phyloP scores from a whole-genome alignment of 2,329 filamentous ascomycete species.

The Ceratocystis eucalypticola region DNA sequence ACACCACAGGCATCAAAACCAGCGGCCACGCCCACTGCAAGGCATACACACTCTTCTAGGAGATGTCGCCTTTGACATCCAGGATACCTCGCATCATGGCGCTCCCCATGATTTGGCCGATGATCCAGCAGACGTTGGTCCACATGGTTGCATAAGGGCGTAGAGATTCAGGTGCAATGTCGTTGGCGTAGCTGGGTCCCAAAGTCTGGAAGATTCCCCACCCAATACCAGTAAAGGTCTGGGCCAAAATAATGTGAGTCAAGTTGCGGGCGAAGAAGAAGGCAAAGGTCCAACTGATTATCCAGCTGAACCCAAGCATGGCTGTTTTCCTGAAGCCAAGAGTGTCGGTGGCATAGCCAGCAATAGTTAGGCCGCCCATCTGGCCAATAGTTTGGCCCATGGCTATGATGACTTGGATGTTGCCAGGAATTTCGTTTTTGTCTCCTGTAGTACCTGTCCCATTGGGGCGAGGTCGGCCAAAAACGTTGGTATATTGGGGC shows the following conservation, averaged over 20 bases:
- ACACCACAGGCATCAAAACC: conserved; percentile 27
- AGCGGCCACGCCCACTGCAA: conserved; percentile 34
- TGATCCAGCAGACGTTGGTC: conserved; percentile 32
- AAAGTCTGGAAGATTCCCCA: conserved; percentile 31
- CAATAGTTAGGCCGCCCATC: conserved; percentile 33
- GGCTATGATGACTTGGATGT: conserved; percentile 35
- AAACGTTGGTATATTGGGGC: conserved; percentile 25
- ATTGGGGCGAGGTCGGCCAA: conserved; percentile 22
- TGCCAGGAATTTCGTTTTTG: conserved; percentile 29
- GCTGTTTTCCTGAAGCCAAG: conserved; percentile 31
- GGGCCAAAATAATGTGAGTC: conserved; percentile 27
- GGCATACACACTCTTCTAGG: conserved; percentile 32
- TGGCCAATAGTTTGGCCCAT: conserved; percentile 32
- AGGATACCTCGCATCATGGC: conserved; percentile 30
- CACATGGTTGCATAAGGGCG: conserved; percentile 30
- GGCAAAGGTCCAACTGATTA: conserved; percentile 31
- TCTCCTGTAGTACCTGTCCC: conserved; percentile 18
- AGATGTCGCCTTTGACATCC: conserved; percentile 27
- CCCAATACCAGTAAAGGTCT: conserved; percentile 31
- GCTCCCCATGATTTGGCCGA: conserved; percentile 31
- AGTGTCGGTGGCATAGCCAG: conserved; percentile 31
- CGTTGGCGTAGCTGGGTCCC: conserved; percentile 32
- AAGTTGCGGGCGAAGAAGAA: conserved; percentile 31
- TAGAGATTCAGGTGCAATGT: conserved; percentile 25
- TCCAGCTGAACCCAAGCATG: conserved; percentile 27